phyloP scores from a whole-genome alignment of 371 early-diverging fungal species.

The Lichtheimia corymbifera region DNA sequence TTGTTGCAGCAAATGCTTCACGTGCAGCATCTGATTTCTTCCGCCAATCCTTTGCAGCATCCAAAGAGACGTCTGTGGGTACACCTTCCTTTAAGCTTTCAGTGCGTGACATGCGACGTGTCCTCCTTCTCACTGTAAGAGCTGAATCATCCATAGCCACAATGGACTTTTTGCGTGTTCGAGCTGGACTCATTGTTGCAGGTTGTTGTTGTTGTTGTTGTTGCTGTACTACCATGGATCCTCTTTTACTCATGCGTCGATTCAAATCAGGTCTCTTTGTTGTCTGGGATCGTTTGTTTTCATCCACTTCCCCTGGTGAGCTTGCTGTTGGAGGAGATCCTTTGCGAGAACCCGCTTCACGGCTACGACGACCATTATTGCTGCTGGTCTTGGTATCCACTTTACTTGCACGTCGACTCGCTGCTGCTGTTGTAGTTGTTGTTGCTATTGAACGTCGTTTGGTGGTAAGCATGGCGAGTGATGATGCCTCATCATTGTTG shows the following conservation, averaged over 20 bases:
- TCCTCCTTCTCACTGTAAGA: background rate
- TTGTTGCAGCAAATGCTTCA: background rate
- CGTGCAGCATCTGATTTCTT: conserved; percentile 21
- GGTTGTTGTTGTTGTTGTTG: too few species aligned
- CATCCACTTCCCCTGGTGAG: too few species aligned
- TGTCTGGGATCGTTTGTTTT: too few species aligned
- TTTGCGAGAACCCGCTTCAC: too few species aligned
- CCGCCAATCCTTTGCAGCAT: conserved; percentile 21
- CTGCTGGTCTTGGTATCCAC: conserved; percentile 13
- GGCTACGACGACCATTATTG: background rate
- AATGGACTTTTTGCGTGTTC: conserved; percentile 21
- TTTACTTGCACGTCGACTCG: background rate
- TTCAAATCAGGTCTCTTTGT: too few species aligned
- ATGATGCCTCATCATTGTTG: conserved; percentile 15
- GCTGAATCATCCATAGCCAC: conserved; percentile 19
- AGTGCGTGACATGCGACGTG: conserved; percentile 34
- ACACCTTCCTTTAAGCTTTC: conserved; percentile 45
- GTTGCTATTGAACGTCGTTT: conserved; percentile 20
- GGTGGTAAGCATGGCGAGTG: conserved; percentile 14
- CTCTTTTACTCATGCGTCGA: too few species aligned
- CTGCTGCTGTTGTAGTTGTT: conserved; percentile 5
- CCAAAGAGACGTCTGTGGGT: conserved; percentile 32
- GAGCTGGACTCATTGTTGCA: too few species aligned
- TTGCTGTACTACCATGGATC: too few species aligned
- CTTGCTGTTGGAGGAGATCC: too few species aligned